Evolutionary conservation across 441 rosid species (phyloP).

Genomic region (Biscutella laevigata): DNA sequence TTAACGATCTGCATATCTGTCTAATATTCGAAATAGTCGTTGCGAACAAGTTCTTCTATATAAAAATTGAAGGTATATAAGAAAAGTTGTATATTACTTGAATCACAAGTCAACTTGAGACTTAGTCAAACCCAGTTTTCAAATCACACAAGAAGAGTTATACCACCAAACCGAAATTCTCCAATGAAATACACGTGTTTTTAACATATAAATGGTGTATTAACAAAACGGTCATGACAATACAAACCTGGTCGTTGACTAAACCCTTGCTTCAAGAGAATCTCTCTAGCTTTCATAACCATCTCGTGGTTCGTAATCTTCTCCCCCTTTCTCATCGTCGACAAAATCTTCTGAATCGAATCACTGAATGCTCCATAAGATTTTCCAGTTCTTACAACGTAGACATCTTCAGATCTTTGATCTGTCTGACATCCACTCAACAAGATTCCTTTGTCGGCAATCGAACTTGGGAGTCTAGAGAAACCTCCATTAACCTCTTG

Average conservation of each 20-base stretch:
- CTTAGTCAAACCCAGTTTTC: background rate
- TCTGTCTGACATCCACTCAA: constrained; percentile 29
- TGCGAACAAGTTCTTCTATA: background rate
- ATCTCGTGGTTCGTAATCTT: constrained; percentile 13
- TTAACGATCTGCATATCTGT: too few relatives aligned
- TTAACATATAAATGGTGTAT: constrained; percentile 20
- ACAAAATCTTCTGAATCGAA: constrained; percentile 24
- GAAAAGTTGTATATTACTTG: constrained; percentile 3
- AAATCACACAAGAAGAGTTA: background rate
- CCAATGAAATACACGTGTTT: background rate
- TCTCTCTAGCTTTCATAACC: constrained; percentile 22
- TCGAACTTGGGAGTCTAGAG: background rate
- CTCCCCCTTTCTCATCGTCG: background rate
- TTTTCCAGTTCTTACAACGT: constrained; percentile 16
- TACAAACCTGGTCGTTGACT: constrained; percentile 27
- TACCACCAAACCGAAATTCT: background rate
- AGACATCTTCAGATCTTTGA: constrained; percentile 24
- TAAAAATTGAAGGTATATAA: background rate
- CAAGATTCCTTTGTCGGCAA: constrained; percentile 10
- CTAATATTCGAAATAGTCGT: background rate
- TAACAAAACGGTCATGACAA: constrained; percentile 19
- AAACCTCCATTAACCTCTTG: background rate
- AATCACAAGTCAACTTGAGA: background rate
- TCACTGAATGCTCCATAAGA: constrained; percentile 28
- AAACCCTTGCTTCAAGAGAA: constrained; percentile 6